These are phyloP conservation scores for Euphorbia lathyris DNA, from an alignment of 345 rosid species.

Conservation along the genomic window DNA sequence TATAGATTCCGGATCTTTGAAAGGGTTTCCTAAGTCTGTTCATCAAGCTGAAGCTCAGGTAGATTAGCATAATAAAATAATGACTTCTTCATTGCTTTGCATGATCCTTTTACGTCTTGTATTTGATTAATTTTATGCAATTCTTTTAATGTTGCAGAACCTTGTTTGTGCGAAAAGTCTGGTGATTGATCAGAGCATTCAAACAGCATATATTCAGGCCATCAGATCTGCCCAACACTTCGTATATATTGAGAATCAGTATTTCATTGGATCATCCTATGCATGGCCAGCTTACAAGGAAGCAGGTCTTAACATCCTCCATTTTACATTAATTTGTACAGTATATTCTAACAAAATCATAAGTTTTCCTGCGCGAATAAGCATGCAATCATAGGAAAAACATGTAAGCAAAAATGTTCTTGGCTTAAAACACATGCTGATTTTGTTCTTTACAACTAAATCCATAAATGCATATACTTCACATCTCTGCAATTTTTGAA, in stretches of 20 bases:
- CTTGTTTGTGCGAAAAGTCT: slow-evolving; percentile 80
- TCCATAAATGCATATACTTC: not conserved
- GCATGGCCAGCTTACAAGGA: slow-evolving; percentile 76
- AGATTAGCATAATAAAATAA: not conserved
- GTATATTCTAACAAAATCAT: not conserved
- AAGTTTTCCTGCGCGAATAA: not conserved
- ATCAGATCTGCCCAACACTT: slow-evolving; percentile 85
- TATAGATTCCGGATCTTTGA: slow-evolving; percentile 82
- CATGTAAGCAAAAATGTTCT: not conserved
- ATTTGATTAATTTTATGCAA: not conserved
- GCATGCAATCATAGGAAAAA: not conserved
- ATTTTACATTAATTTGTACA: not conserved
- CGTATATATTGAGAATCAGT: slow-evolving; percentile 84
- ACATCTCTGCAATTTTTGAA: not conserved
- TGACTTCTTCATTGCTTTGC: not conserved
- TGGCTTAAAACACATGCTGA: not conserved
- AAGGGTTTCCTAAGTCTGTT: slow-evolving; percentile 80
- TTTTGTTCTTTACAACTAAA: not conserved
- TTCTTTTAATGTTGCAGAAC: slow-evolving; percentile 45
- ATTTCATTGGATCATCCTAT: slow-evolving; percentile 83
- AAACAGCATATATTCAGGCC: slow-evolving; percentile 84
- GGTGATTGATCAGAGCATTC: slow-evolving; percentile 86
- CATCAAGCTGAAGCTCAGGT: slow-evolving; percentile 54
- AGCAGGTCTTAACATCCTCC: slow-evolving; percentile 51
- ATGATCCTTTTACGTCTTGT: not conserved